Evolutionary conservation across 2,329 filamentous ascomycete genomes (phyloP).

Genomic region (Parafenestella ontariensis): DNA sequence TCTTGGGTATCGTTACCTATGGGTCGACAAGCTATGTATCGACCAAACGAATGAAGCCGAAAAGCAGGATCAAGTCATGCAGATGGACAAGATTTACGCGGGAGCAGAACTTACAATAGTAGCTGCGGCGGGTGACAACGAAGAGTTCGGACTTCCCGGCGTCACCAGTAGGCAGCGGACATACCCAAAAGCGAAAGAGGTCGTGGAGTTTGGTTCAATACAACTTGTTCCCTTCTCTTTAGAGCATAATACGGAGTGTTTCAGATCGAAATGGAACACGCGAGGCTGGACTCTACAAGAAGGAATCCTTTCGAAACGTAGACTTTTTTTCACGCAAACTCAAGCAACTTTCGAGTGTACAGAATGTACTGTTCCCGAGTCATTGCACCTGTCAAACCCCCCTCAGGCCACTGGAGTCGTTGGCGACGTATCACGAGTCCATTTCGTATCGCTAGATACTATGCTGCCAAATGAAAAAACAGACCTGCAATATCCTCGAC

Average conservation of each 20-base stretch:
- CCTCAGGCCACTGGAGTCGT: no score
- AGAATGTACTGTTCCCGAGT: background rate
- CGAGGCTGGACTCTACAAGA: background rate
- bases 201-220: no score
- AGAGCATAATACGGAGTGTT: no score
- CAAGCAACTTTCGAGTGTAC: background rate
- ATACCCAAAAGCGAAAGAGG: background rate
- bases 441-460: no score
- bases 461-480: no score
- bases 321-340: background rate
- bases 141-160: background rate
- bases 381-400: background rate
- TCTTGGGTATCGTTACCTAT: constrained; percentile 5
- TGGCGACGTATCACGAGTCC: no score
- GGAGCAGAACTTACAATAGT: background rate
- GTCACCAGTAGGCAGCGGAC: background rate
- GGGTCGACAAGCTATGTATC: constrained; percentile 11
- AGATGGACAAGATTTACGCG: background rate
- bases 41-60: background rate
- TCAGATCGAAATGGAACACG: background rate
- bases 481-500: no score
- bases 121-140: background rate
- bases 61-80: background rate
- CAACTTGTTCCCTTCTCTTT: no score
- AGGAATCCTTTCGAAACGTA: background rate